These are phyloP conservation scores for Quercus berberidifolia DNA, from an alignment of 306 rosid genomes.

Conservation along the genomic window DNA sequence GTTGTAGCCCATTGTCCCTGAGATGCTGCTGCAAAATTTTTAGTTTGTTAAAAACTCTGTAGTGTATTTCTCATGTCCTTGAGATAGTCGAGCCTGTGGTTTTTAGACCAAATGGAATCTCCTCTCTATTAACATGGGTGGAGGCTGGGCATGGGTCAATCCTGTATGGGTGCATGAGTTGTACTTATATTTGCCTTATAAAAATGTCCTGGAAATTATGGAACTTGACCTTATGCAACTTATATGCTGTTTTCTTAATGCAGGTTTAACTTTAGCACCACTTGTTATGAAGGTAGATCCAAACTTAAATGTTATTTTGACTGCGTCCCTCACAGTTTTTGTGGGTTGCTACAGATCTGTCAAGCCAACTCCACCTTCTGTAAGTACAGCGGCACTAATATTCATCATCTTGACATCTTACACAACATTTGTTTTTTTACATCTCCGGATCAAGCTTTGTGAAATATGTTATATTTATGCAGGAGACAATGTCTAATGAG, in stretches of 20 bases:
- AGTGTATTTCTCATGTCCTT: neutral
- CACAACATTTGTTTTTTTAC: neutral
- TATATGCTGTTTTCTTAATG: slow-evolving; percentile 16
- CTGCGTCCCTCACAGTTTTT: slow-evolving; percentile 81
- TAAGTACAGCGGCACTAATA: slow-evolving; percentile 32
- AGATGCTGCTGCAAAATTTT: neutral
- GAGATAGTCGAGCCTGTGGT: neutral
- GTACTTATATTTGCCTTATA: neutral
- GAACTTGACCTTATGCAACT: neutral
- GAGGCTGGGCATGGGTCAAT: neutral
- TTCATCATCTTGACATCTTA: neutral
- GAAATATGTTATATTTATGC: slow-evolving; percentile 30
- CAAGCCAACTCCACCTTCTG: slow-evolving; percentile 93
- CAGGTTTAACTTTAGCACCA: slow-evolving; percentile 95
- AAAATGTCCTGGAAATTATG: neutral
- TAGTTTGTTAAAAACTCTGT: neutral
- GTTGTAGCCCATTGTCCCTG: neutral
- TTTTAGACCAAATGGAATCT: neutral
- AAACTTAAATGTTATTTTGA: slow-evolving; percentile 80
- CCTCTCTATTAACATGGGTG: neutral
- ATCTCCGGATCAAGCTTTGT: slow-evolving; percentile 2
- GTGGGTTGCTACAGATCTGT: slow-evolving; percentile 98
- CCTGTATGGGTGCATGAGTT: neutral
- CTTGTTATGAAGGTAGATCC: slow-evolving; percentile 88
- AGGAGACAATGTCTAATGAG: slow-evolving; percentile 99